phyloP scores from a whole-genome alignment of 2,329 filamentous ascomycete species.

The Plectosphaerella plurivora region DNA sequence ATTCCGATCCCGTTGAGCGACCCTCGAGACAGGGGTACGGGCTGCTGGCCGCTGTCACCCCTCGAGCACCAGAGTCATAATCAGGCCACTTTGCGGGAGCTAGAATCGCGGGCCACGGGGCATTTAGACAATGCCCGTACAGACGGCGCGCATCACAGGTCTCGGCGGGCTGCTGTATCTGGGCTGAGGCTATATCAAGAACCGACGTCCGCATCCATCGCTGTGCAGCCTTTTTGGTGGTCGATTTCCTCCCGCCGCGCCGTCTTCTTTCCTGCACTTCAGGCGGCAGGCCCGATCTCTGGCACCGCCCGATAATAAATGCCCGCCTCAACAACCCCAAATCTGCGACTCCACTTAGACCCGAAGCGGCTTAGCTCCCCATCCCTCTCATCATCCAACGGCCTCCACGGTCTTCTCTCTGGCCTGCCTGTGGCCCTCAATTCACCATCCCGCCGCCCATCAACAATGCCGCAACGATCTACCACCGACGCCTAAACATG shows the following conservation, averaged over 20 bases:
- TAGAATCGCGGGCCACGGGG: not conserved
- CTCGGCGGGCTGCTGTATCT: not conserved
- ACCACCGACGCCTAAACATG: too few species aligned
- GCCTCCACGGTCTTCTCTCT: not conserved
- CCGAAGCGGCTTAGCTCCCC: not conserved
- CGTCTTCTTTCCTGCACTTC: not conserved
- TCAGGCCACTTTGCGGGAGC: not conserved
- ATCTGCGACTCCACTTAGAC: not conserved
- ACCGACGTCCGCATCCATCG: not conserved
- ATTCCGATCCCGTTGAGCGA: not conserved
- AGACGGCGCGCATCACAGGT: not conserved
- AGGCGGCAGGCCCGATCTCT: not conserved
- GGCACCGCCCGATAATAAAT: not conserved
- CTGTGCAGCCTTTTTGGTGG: not conserved
- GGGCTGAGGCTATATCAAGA: not conserved
- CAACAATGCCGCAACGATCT: not conserved
- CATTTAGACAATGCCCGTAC: not conserved
- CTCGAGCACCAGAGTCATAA: not conserved
- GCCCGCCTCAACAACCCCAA: not conserved
- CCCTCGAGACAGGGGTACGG: not conserved
- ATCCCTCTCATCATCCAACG: not conserved
- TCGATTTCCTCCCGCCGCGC: not conserved
- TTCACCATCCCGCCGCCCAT: not conserved
- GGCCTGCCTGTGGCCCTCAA: too few species aligned
- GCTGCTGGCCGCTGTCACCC: not conserved